Evolutionary conservation across 306 rosid species (phyloP).

Genomic region (Quercus bicolor): DNA sequence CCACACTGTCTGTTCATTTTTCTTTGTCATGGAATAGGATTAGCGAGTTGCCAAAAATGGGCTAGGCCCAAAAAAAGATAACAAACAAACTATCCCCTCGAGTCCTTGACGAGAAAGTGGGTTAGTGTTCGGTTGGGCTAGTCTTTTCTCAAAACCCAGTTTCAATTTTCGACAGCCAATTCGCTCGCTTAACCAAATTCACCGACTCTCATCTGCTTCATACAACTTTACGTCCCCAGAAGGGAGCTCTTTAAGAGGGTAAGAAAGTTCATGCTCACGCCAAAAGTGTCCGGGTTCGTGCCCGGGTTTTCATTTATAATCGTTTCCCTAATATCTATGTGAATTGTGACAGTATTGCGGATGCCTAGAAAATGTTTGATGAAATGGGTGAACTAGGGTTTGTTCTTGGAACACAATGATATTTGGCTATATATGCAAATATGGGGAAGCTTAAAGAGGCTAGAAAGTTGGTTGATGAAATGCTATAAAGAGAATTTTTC

Average conservation of each 20-base stretch:
- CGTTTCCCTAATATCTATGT: conserved; percentile 48
- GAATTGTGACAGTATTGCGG: conserved; percentile 53
- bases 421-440: conserved; percentile 42
- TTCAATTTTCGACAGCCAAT: no score
- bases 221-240: conserved; percentile 24
- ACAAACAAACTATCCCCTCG: no score
- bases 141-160: no score
- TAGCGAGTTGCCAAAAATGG: no score
- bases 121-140: no score
- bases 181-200: no score
- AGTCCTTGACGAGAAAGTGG: no score
- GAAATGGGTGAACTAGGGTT: conserved; percentile 47
- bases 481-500: conserved; percentile 61
- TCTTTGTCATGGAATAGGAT: no score
- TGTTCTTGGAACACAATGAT: conserved; percentile 78
- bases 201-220: conserved; percentile 5
- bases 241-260: no score
- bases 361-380: conserved; percentile 56
- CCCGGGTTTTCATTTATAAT: conserved; percentile 49
- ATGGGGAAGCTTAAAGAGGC: conserved; percentile 43
- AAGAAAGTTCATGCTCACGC: conserved; percentile 48
- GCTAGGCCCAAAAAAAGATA: no score
- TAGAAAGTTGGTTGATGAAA: conserved; percentile 55
- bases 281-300: conserved; percentile 3
- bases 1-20: no score